phyloP scores from a whole-genome alignment of 306 rosid species.

The Casuarina equisetifolia region DNA sequence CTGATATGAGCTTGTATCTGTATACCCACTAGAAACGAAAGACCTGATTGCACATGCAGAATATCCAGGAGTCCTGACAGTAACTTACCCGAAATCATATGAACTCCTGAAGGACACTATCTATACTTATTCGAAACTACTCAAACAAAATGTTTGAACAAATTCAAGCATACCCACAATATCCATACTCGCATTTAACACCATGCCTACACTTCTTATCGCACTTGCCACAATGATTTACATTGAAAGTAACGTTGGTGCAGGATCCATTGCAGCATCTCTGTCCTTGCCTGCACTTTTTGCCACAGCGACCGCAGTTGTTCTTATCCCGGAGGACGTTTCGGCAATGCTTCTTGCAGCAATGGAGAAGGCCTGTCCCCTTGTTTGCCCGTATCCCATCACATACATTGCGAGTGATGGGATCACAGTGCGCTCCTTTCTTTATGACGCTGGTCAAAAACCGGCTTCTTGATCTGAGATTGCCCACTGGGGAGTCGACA shows the following conservation, averaged over 20 bases:
- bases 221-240: slow-evolving; percentile 59
- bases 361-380: slow-evolving; percentile 49
- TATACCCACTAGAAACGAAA: too few species aligned
- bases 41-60: too few species aligned
- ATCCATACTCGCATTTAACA: slow-evolving; percentile 44
- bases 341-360: slow-evolving; percentile 73
- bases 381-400: slow-evolving; percentile 55
- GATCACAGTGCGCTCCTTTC: slow-evolving; percentile 44
- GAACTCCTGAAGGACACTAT: too few species aligned
- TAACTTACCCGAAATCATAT: too few species aligned
- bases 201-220: slow-evolving; percentile 42
- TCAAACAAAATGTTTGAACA: background rate
- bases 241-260: slow-evolving; percentile 31
- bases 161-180: slow-evolving; percentile 56
- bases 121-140: too few species aligned
- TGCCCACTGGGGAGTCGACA: slow-evolving; percentile 32
- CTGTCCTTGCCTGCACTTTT: slow-evolving; percentile 50
- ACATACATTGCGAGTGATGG: slow-evolving; percentile 38
- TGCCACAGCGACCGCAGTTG: slow-evolving; percentile 52
- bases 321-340: slow-evolving; percentile 58
- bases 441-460: slow-evolving; percentile 43
- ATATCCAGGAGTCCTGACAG: too few species aligned
- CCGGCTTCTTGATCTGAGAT: slow-evolving; percentile 48
- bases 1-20: too few species aligned
- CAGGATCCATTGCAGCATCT: slow-evolving; percentile 57